Percentiles rank a stretch among this genome's conserved stretches.
phyloP scores from a whole-genome alignment of 2,329 filamentous ascomycete genomes.

The Xylaria sp. region DNA sequence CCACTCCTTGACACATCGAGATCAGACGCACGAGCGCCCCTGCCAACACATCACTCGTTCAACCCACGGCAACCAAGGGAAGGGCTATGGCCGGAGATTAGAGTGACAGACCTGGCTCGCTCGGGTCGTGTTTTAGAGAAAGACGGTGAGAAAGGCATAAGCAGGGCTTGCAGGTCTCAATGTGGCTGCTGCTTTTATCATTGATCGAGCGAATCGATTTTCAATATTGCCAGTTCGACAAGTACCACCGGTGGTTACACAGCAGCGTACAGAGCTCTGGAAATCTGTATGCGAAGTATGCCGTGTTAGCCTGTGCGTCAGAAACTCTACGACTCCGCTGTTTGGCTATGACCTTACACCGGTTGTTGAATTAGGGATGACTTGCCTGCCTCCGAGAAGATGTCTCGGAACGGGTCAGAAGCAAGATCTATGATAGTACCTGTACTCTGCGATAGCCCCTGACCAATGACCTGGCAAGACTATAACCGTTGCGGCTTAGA shows the following conservation, averaged over 20 bases:
- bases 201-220: conserved; percentile 39
- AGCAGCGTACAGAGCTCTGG: conserved; percentile 31
- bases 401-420: conserved; percentile 41
- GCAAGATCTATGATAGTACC: conserved; percentile 44
- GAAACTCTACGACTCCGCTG: conserved; percentile 29
- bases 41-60: conserved; percentile 37
- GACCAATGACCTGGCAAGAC: conserved; percentile 46
- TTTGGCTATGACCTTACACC: conserved; percentile 17
- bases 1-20: conserved; percentile 40
- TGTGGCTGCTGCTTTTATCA: conserved; percentile 29
- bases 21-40: conserved; percentile 36
- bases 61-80: conserved; percentile 33
- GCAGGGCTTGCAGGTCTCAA: conserved; percentile 34
- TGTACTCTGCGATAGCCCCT: conserved; percentile 40
- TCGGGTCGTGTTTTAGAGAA: conserved; percentile 20
- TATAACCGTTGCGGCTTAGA: conserved; percentile 47
- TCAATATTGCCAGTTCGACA: conserved; percentile 26
- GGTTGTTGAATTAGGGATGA: conserved; percentile 33
- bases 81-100: conserved; percentile 15
- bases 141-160: conserved; percentile 42
- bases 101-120: conserved; percentile 15
- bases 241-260: conserved; percentile 40
- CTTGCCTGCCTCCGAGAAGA: conserved; percentile 27
- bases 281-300: conserved; percentile 35
- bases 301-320: conserved; percentile 33